Percentiles rank a stretch among this genome's conserved stretches.
Conservation (phyloP, 1,284 basidiomycete species). For the Vanrija sp. region DNA sequence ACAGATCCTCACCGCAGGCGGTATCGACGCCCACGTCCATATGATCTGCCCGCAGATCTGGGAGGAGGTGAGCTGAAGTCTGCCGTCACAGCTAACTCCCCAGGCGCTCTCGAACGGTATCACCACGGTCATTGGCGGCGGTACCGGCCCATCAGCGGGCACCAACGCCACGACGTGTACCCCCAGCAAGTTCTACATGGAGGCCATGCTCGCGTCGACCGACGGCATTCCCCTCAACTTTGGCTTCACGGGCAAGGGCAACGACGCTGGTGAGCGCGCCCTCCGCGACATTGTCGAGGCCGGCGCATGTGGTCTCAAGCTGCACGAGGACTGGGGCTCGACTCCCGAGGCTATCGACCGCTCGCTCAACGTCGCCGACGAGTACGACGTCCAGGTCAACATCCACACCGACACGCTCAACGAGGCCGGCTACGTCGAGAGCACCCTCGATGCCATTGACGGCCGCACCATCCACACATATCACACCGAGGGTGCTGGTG, state of each 20-base stretch:
- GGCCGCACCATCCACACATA: constrained; percentile 96
- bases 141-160: constrained; percentile 87
- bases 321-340: constrained; percentile 98
- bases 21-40: constrained; percentile 86
- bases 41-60: constrained; percentile 92
- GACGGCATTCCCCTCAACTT: constrained; percentile 89
- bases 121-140: constrained; percentile 86
- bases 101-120: constrained; percentile 56
- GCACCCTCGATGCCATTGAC: constrained; percentile 85
- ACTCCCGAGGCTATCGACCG: constrained; percentile 81
- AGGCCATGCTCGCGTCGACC: constrained; percentile 80
- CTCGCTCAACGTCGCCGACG: constrained; percentile 76
- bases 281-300: constrained; percentile 81
- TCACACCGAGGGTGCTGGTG: constrained; percentile 90
- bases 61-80: constrained; percentile 55
- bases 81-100: constrained; percentile 17
- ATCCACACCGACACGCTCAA: constrained; percentile 98
- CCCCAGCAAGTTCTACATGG: constrained; percentile 78
- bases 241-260: constrained; percentile 89
- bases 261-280: constrained; percentile 68
- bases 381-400: constrained; percentile 94
- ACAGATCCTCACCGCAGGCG: constrained; percentile 88
- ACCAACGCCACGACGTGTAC: constrained; percentile 95
- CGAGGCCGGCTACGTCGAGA: constrained; percentile 70
- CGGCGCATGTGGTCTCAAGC: constrained; percentile 85